phyloP scores from a whole-genome alignment of 306 rosid genomes.

The Acacia acuminata region DNA sequence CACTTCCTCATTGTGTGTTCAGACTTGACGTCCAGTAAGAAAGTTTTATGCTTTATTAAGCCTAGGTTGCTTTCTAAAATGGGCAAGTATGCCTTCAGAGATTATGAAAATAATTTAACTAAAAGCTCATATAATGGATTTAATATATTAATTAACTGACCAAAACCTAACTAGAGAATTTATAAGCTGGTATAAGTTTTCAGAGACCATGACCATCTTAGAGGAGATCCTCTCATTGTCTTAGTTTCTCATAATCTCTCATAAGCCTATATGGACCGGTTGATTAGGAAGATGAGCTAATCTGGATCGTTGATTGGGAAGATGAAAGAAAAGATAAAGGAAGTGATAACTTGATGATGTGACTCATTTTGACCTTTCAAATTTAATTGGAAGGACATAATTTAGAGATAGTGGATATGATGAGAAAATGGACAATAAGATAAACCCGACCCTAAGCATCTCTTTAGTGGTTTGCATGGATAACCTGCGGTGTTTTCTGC shows the following conservation, averaged over 20 bases:
- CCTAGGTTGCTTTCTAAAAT: slow-evolving; percentile 29
- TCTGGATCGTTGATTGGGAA: too few relatives aligned
- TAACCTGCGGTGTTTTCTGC: not conserved
- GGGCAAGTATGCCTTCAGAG: slow-evolving; percentile 20
- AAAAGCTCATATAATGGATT: not conserved
- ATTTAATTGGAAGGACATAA: too few relatives aligned
- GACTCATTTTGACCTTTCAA: too few relatives aligned
- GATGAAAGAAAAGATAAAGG: too few relatives aligned
- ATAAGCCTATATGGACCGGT: too few relatives aligned
- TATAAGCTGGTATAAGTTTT: not conserved
- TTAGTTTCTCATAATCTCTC: too few relatives aligned
- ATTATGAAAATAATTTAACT: not conserved
- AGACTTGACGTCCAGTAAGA: slow-evolving; percentile 19
- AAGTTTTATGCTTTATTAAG: not conserved
- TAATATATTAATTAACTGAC: not conserved
- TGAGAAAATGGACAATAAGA: too few relatives aligned
- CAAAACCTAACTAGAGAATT: not conserved
- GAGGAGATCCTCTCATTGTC: too few relatives aligned
- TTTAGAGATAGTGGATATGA: too few relatives aligned
- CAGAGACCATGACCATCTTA: not conserved
- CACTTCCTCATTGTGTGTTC: slow-evolving; percentile 1
- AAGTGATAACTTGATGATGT: too few relatives aligned
- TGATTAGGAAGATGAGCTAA: too few relatives aligned
- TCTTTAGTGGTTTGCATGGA: not conserved
- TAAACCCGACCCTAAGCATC: too few relatives aligned